Evolutionary conservation across 352 stramenopile genomes (phyloP).

Genomic region (Phytopythium litorale): DNA sequence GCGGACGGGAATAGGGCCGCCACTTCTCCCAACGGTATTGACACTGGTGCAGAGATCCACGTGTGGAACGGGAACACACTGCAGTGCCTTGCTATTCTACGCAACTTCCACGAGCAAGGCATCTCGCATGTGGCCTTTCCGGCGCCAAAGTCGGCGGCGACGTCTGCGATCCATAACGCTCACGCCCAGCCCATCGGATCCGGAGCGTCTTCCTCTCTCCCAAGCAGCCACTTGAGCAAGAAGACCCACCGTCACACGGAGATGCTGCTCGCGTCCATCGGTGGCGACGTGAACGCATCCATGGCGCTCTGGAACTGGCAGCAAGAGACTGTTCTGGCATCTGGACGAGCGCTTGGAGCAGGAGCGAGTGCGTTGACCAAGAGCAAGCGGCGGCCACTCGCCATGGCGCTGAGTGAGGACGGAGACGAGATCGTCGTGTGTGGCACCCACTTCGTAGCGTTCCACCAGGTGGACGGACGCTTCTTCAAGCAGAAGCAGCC

Average conservation of each 20-base stretch:
- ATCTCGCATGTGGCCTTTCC: conserved; percentile 55
- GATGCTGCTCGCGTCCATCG: conserved; percentile 54
- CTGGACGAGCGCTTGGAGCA: conserved; percentile 32
- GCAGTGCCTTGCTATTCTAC: conserved; percentile 65
- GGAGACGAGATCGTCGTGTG: conserved; percentile 64
- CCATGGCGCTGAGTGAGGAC: conserved; percentile 65
- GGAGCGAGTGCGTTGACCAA: conserved; percentile 4
- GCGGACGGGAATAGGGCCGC: conserved; percentile 29
- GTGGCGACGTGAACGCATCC: conserved; percentile 48
- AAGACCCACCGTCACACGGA: conserved; percentile 58
- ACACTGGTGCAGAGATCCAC: conserved; percentile 45
- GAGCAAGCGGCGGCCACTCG: conserved; percentile 37
- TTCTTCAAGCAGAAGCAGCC: conserved; percentile 76
- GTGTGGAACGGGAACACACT: conserved; percentile 63
- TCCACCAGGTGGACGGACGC: conserved; percentile 43
- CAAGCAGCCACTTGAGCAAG: conserved; percentile 47
- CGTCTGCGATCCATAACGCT: conserved; percentile 27
- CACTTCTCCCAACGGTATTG: not conserved
- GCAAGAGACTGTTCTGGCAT: conserved; percentile 50
- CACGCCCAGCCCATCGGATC: conserved; percentile 21
- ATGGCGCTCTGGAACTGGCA: conserved; percentile 86
- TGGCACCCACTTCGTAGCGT: conserved; percentile 57
- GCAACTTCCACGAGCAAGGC: conserved; percentile 56
- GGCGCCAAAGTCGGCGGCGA: conserved; percentile 41
- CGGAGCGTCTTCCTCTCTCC: conserved; percentile 19